These are phyloP conservation scores for Paxillus rubicundulus DNA, from an alignment of 768 basidiomycete genomes.

Conservation along the genomic window DNA sequence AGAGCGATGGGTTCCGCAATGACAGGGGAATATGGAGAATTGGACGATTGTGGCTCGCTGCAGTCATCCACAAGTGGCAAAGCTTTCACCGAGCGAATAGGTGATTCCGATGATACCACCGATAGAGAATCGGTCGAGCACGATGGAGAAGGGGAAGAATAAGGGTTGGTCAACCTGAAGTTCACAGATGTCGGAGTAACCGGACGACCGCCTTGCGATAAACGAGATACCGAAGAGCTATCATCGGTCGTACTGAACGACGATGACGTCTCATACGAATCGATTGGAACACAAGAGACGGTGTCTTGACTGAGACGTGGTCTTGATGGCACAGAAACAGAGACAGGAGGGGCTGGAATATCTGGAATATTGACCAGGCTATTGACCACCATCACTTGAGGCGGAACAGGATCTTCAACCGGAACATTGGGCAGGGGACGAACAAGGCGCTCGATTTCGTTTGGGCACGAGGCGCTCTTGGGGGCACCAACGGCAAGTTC, in stretches of 20 bases:
- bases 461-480: neutral
- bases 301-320: neutral
- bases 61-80: slow-evolving; percentile 35
- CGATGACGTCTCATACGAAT: slow-evolving; percentile 19
- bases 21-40: slow-evolving; percentile 23
- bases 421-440: slow-evolving; percentile 29
- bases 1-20: slow-evolving; percentile 31
- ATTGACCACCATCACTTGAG: neutral
- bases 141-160: slow-evolving; percentile 48
- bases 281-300: slow-evolving; percentile 4
- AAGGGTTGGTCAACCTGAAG: slow-evolving; percentile 24
- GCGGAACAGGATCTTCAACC: slow-evolving; percentile 1
- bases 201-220: slow-evolving; percentile 30
- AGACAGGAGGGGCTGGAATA: slow-evolving; percentile 4
- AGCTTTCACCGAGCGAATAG: slow-evolving; percentile 34
- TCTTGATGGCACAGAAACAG: slow-evolving; percentile 3
- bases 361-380: neutral
- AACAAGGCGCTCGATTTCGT: slow-evolving; percentile 15
- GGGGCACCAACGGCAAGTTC: neutral
- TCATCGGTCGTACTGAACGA: slow-evolving; percentile 30
- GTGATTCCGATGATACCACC: slow-evolving; percentile 48
- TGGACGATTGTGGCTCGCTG: slow-evolving; percentile 24
- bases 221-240: slow-evolving; percentile 33
- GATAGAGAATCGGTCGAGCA: slow-evolving; percentile 61
- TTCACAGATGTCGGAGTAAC: slow-evolving; percentile 35